These are phyloP conservation scores for Colletotrichum endophyticum DNA, from an alignment of 2,329 filamentous ascomycete species.

Conservation along the genomic window DNA sequence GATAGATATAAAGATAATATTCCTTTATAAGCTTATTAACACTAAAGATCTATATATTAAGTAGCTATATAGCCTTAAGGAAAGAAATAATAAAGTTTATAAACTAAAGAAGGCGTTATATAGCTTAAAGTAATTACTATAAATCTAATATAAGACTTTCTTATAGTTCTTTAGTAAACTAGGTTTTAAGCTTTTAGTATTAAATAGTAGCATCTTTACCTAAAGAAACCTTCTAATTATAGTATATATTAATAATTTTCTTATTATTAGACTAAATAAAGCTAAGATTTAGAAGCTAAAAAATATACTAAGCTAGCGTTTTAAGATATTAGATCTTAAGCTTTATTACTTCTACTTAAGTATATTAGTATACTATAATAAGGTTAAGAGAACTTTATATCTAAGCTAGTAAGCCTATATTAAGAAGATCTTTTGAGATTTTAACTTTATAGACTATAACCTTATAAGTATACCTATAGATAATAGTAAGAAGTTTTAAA, in stretches of 20 bases:
- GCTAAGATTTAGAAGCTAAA: background rate
- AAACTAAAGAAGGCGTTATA: background rate
- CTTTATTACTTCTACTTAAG: background rate
- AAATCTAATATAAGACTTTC: background rate
- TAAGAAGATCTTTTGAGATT: background rate
- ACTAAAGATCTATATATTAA: background rate
- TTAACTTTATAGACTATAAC: background rate
- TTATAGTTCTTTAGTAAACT: background rate
- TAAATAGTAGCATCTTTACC: background rate
- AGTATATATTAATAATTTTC: too few species aligned
- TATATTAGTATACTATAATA: background rate
- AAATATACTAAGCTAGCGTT: background rate
- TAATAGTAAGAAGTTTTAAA: background rate
- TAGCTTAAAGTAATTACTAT: background rate
- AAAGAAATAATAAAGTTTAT: background rate
- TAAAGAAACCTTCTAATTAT: background rate
- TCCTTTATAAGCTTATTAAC: background rate
- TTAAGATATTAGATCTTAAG: background rate
- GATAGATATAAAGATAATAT: background rate
- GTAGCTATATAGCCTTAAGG: background rate
- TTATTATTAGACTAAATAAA: background rate
- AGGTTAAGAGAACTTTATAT: background rate
- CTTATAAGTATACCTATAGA: background rate
- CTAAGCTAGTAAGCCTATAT: background rate
- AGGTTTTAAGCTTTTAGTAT: background rate